Evolutionary conservation across 768 basidiomycete genomes (phyloP).

Genomic region (Leccinum aurantiacum): DNA sequence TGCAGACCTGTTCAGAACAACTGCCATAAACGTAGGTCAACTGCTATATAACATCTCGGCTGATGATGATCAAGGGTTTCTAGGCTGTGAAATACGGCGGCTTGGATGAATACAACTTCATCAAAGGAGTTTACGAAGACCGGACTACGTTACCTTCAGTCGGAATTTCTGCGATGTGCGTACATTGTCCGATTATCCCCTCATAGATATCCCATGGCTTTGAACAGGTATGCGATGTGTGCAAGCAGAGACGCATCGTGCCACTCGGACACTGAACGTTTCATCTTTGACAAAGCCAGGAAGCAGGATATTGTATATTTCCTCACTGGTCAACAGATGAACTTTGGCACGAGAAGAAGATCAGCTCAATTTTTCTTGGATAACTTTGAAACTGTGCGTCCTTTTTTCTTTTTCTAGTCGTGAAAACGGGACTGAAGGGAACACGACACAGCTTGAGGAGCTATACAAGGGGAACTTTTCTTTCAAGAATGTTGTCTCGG

Average conservation of each 20-base stretch:
- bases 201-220: background rate
- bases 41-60: background rate
- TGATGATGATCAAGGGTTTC: conserved; percentile 6
- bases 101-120: conserved; percentile 67
- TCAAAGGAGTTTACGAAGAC: conserved; percentile 66
- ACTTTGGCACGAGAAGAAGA: conserved; percentile 53
- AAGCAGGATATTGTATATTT: conserved; percentile 67
- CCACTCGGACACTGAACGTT: conserved; percentile 59
- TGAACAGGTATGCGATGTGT: conserved; percentile 61
- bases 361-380: conserved; percentile 65
- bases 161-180: conserved; percentile 64
- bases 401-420: background rate
- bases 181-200: background rate
- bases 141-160: conserved; percentile 73
- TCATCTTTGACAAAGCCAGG: conserved; percentile 52
- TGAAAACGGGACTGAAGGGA: background rate
- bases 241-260: conserved; percentile 55
- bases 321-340: conserved; percentile 56
- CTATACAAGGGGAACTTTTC: conserved; percentile 71
- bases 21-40: conserved; percentile 38
- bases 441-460: conserved; percentile 50
- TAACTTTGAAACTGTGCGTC: conserved; percentile 61
- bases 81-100: conserved; percentile 78
- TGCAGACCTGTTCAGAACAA: conserved; percentile 66
- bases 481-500: conserved; percentile 52